Base-by-base conservation (phyloP, 768 basidiomycete genomes). In the Steccherinum ochraceum region DNA sequence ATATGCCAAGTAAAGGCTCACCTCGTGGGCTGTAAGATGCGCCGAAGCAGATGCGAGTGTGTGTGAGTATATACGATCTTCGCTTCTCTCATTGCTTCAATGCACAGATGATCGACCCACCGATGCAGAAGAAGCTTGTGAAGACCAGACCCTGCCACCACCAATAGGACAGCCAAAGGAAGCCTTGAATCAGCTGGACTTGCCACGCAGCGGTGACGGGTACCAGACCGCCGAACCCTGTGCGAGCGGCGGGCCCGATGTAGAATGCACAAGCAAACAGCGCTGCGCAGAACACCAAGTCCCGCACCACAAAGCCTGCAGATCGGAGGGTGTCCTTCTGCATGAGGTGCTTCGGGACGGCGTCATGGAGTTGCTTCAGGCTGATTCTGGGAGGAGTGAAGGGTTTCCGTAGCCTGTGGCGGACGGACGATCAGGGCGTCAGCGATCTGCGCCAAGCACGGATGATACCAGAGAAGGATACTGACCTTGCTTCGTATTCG, bases 331-430 rank as follows among this genome's bases (percentile, higher is more conserved):
- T 59, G 48, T 72, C 68, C 67, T 57, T 64, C 70, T 73, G 66
- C 16, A 79, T 64, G 10, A 80, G 62, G 43, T 77, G 66, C 62
- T 77, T 78, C 1, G 79, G 78, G 19, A 81, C 77, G 4, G 75
- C 76, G 53, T 77, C 73, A 50, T 78, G 78, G 47, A 81, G 67
- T 48, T 80, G 72, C 60, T 79, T 79, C 40, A 80, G 62, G 0
- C 74, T 75, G 13, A 73, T 67, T 12, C 62, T 69, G 2, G 79
- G 77, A 7, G 79, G 79, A 18, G 61, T 61, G 59, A 79, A 82
- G 3, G 77, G 73, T 53, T 64, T 71, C 41, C 41, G 45, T n/a
- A 30, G 63, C 61, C 43, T 74, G 61, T 52, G 77, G n/a, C n/a
- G n/a, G n/a, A n/a, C n/a, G n/a, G n/a, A n/a, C n/a, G 77, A 41